phyloP scores from a whole-genome alignment of 306 rosid species.

The Prinsepia uniflora region DNA sequence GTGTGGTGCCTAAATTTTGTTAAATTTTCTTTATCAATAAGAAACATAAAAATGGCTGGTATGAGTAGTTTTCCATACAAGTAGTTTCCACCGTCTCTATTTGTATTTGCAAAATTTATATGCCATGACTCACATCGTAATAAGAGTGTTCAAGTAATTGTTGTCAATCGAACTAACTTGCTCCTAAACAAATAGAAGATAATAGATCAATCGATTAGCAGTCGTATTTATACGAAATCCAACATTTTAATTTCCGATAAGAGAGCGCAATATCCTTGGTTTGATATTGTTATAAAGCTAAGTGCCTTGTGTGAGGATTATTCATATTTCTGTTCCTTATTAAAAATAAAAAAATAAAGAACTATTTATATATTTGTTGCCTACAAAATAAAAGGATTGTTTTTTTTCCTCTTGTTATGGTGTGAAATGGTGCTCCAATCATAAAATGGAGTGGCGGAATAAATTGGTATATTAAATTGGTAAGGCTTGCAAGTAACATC shows the following conservation, averaged over 20 bases:
- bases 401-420: neutral
- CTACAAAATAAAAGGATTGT: neutral
- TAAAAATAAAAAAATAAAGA: no score
- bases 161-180: neutral
- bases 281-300: no score
- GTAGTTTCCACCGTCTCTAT: neutral
- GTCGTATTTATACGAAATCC: no score
- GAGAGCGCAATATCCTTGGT: neutral
- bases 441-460: neutral
- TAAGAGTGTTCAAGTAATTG: neutral
- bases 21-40: neutral
- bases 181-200: no score
- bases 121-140: neutral
- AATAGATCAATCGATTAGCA: no score
- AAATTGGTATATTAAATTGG: neutral
- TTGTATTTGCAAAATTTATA: neutral
- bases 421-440: neutral
- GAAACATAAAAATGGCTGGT: neutral
- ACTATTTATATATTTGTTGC: neutral
- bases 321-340: no score
- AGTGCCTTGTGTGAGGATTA: no score
- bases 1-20: neutral
- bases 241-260: no score
- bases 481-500: neutral
- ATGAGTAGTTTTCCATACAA: neutral